Conservation (phyloP, 2,329 filamentous ascomycete genomes). For the Calycina marina region DNA sequence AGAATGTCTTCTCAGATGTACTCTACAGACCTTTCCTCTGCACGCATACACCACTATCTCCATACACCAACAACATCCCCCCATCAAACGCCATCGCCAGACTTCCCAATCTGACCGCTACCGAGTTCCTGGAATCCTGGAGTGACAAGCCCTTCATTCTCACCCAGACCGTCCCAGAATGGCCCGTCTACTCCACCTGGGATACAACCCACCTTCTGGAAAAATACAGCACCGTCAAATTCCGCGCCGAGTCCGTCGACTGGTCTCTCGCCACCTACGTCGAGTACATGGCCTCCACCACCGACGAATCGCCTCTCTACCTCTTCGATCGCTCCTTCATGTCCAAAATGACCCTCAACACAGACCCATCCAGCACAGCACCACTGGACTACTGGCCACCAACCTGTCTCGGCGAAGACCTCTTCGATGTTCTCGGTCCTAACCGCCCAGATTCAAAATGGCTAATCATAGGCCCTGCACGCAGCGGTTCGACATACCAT, state of each 20-base stretch:
- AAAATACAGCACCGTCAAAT: conserved; percentile 51
- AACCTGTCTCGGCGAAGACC: conserved; percentile 70
- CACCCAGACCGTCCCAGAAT: conserved; percentile 64
- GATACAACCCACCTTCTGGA: conserved; percentile 49
- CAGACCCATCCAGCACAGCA: conserved; percentile 35
- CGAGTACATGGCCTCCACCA: conserved; percentile 64
- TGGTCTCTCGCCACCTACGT: conserved; percentile 76
- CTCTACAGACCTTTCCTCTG: conserved; percentile 85
- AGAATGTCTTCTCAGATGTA: conserved; percentile 74
- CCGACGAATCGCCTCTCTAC: conserved; percentile 82
- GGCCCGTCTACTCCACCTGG: conserved; percentile 70
- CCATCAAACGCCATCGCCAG: conserved; percentile 56
- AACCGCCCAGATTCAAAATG: conserved; percentile 80
- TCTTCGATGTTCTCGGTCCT: conserved; percentile 64
- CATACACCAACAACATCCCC: conserved; percentile 60
- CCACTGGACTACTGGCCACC: conserved; percentile 59
- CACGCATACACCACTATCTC: conserved; percentile 54
- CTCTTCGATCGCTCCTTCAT: conserved; percentile 81
- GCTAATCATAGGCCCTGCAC: conserved; percentile 78
- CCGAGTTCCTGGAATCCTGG: conserved; percentile 65
- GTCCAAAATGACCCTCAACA: conserved; percentile 63
- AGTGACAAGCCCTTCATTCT: conserved; percentile 75
- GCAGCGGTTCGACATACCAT: conserved; percentile 89
- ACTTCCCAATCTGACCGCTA: conserved; percentile 50
- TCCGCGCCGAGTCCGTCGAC: conserved; percentile 85